Percentiles rank a stretch among this genome's conserved stretches.
phyloP scores from a whole-genome alignment of 306 rosid genomes.

The Quercus parvula region DNA sequence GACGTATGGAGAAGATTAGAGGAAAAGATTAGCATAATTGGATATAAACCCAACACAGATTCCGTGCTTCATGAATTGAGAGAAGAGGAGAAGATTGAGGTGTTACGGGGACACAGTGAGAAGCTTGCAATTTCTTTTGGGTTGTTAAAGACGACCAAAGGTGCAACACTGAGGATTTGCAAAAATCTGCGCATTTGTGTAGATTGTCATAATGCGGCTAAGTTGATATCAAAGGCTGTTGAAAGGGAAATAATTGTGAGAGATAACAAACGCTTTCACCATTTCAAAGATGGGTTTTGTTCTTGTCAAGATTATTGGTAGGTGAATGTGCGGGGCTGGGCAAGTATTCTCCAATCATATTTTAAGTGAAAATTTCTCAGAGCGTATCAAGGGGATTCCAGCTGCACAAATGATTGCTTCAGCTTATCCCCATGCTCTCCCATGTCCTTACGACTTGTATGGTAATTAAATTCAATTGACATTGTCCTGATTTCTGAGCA shows the following conservation, averaged over 20 bases:
- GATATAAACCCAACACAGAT: conserved; percentile 64
- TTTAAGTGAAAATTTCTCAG: not conserved
- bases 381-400: not conserved
- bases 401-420: not conserved
- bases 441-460: no score
- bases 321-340: not conserved
- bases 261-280: conserved; percentile 86
- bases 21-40: conserved; percentile 57
- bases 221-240: conserved; percentile 57
- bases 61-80: conserved; percentile 80
- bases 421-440: not conserved
- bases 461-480: no score
- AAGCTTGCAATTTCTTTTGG: conserved; percentile 83
- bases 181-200: conserved; percentile 77
- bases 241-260: conserved; percentile 65
- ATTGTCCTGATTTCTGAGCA: no score
- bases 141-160: conserved; percentile 49
- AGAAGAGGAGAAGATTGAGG: conserved; percentile 61
- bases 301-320: conserved; percentile 88
- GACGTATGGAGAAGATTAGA: conserved; percentile 63
- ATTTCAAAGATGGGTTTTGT: conserved; percentile 65
- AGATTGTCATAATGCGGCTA: conserved; percentile 83
- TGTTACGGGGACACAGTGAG: conserved; percentile 67
- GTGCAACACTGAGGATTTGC: conserved; percentile 56
- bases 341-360: not conserved